Conservation (phyloP, 345 rosid species). For the Nephelium lappaceum region DNA sequence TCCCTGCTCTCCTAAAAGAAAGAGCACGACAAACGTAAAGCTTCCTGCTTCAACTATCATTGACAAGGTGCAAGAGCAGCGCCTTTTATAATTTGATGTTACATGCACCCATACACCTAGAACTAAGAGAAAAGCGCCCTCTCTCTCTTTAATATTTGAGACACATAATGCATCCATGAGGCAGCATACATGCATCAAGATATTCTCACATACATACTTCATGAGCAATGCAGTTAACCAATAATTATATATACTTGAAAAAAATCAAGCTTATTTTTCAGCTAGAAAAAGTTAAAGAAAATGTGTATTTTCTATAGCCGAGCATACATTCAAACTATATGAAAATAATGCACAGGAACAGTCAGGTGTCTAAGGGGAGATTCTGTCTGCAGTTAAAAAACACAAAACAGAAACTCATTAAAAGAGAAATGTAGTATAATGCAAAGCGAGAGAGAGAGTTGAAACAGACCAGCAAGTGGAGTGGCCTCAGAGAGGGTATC, state of each 20-base stretch:
- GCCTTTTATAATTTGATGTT: not conserved
- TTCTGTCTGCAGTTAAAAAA: too few species aligned
- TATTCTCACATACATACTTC: too few species aligned
- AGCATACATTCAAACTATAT: too few species aligned
- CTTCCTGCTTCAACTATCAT: not conserved
- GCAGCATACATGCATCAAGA: too few species aligned
- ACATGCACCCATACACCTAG: slow-evolving; percentile 6
- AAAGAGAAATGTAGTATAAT: not conserved
- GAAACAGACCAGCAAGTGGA: slow-evolving; percentile 57
- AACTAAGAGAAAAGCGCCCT: slow-evolving; percentile 5
- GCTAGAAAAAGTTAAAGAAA: too few species aligned
- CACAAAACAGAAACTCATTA: too few species aligned
- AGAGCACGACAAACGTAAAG: not conserved
- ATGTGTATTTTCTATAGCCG: too few species aligned
- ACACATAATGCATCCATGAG: not conserved
- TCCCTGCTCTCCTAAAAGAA: not conserved
- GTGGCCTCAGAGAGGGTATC: slow-evolving; percentile 66
- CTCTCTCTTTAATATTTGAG: not conserved
- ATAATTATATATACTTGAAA: not conserved
- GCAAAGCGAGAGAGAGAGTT: not conserved
- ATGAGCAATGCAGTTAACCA: not conserved
- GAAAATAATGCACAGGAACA: too few species aligned
- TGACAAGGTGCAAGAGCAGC: not conserved
- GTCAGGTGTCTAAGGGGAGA: too few species aligned
- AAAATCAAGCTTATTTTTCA: not conserved